Evolutionary conservation across 371 early-diverging fungal genomes (phyloP).

Genomic region (Sanchytrium tribonematis): DNA sequence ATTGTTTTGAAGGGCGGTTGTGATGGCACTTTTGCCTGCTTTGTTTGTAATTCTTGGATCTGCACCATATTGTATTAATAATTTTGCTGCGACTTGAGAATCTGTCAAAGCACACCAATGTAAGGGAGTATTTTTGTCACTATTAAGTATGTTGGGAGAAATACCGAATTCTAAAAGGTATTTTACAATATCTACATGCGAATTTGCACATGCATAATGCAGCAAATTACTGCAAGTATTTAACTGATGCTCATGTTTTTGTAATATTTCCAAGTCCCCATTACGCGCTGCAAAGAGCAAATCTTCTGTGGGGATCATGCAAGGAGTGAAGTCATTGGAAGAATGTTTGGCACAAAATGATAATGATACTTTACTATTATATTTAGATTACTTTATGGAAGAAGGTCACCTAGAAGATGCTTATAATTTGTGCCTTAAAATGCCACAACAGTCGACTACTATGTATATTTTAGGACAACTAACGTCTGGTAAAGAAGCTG

Average conservation of each 20-base stretch:
- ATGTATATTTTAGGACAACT: background rate
- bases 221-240: background rate
- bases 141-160: background rate
- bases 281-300: background rate
- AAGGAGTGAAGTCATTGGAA: background rate
- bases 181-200: background rate
- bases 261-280: background rate
- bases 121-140: background rate
- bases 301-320: background rate
- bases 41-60: background rate
- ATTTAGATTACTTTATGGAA: background rate
- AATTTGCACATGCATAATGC: background rate
- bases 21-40: background rate
- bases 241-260: background rate
- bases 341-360: background rate
- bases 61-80: background rate
- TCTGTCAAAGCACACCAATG: background rate
- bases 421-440: background rate
- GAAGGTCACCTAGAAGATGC: background rate
- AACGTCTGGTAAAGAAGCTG: background rate
- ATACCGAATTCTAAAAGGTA: background rate
- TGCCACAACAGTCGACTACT: background rate
- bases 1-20: background rate
- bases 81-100: background rate
- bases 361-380: background rate